Evolutionary conservation across 73 alveolate species (phyloP).

Genomic region (Effrenium voratum): DNA sequence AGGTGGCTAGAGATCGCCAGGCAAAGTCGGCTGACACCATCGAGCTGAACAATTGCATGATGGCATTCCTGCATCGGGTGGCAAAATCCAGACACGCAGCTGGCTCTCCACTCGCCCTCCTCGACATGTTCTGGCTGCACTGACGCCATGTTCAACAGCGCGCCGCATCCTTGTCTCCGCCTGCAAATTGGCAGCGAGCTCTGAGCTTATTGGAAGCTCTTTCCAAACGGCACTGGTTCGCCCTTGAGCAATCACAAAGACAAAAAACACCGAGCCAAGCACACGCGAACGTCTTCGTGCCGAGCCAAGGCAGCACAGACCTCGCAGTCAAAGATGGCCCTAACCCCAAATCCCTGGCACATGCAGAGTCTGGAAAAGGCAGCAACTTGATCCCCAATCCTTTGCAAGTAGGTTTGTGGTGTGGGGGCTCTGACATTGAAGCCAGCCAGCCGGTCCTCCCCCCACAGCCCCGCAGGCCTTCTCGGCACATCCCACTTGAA

Average conservation of each 20-base stretch:
- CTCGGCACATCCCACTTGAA: slow-evolving; percentile 24
- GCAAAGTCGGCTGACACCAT: slow-evolving; percentile 65
- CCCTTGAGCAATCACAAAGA: not conserved
- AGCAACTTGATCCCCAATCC: too few species aligned
- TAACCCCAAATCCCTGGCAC: too few species aligned
- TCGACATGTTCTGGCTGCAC: not conserved
- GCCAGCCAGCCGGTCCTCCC: too few species aligned
- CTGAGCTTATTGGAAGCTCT: not conserved
- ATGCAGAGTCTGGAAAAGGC: too few species aligned
- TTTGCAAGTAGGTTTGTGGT: too few species aligned
- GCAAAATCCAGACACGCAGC: not conserved
- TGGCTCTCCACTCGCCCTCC: not conserved
- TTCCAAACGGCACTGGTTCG: not conserved
- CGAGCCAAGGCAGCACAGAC: slow-evolving; percentile 33
- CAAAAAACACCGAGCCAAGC: not conserved
- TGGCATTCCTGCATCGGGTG: slow-evolving; percentile 9
- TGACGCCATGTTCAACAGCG: slow-evolving; percentile 31
- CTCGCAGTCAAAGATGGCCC: too few species aligned
- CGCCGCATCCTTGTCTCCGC: slow-evolving; percentile 56
- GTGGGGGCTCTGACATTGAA: too few species aligned
- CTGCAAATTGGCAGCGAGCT: not conserved
- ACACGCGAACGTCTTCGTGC: slow-evolving; percentile 62
- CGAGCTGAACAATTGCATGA: slow-evolving; percentile 24
- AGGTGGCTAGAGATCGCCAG: slow-evolving; percentile 26
- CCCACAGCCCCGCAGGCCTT: too few species aligned